Evolutionary conservation across 2,329 filamentous ascomycete species (phyloP).

Genomic region (Aspergillus japonicus): DNA sequence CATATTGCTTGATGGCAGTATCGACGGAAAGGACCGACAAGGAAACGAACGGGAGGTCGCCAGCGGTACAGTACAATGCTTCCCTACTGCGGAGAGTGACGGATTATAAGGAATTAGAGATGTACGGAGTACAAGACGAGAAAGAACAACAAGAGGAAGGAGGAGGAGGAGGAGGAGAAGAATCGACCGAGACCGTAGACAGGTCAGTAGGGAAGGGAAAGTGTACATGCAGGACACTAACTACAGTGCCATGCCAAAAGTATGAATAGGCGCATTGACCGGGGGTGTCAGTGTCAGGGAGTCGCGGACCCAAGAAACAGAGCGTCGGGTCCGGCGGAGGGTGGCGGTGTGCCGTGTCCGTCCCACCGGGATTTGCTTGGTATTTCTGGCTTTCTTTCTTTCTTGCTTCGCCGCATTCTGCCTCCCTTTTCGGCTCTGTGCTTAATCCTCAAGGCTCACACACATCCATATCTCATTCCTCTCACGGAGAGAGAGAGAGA

Average conservation of each 20-base stretch:
- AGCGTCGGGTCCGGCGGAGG: constrained; percentile 13
- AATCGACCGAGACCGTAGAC: too few species aligned
- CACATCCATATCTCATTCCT: too few species aligned
- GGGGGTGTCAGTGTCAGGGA: constrained; percentile 12
- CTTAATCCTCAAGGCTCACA: too few species aligned
- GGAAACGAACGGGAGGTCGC: background rate
- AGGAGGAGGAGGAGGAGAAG: too few species aligned
- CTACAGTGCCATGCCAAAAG: background rate
- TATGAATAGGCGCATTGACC: constrained; percentile 6
- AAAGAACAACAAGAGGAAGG: too few species aligned
- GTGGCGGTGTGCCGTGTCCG: constrained; percentile 12
- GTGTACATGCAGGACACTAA: too few species aligned
- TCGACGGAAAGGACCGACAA: background rate
- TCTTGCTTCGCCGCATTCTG: background rate
- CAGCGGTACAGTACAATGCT: background rate
- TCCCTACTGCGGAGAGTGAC: background rate
- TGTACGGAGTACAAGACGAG: too few species aligned
- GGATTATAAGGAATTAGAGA: too few species aligned
- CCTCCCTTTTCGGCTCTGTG: too few species aligned
- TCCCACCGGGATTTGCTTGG: constrained; percentile 10
- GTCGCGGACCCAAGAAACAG: constrained; percentile 18
- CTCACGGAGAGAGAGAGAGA: background rate
- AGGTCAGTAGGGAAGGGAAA: too few species aligned
- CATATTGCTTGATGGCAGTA: constrained; percentile 20
- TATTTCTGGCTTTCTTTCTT: background rate